These are phyloP conservation scores for Sporothrix variecibatus DNA, from an alignment of 2,329 filamentous ascomycete species.

Conservation along the genomic window DNA sequence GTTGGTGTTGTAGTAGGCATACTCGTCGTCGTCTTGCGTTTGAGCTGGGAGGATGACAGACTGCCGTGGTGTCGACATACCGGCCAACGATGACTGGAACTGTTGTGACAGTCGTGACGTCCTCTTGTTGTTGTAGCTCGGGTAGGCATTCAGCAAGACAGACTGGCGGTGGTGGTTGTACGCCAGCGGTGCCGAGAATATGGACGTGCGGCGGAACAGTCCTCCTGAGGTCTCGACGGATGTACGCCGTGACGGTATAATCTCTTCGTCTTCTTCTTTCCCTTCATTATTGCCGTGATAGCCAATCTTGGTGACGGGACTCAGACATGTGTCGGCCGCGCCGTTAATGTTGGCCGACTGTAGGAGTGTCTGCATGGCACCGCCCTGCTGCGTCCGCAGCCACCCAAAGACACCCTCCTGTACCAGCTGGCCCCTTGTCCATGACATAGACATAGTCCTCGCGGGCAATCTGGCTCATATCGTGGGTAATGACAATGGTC, in stretches of 20 bases:
- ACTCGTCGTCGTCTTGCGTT: background rate
- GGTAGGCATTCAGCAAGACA: background rate
- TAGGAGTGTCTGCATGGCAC: slow-evolving; percentile 21
- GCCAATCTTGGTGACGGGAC: slow-evolving; percentile 14
- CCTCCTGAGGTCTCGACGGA: background rate
- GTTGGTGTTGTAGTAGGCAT: background rate
- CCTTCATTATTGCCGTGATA: background rate
- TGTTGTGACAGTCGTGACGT: background rate
- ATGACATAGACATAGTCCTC: slow-evolving; percentile 81
- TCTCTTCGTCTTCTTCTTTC: background rate
- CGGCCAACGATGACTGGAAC: background rate
- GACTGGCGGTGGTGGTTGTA: slow-evolving; percentile 19
- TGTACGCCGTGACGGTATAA: background rate
- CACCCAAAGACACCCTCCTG: slow-evolving; percentile 63
- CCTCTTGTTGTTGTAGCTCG: background rate
- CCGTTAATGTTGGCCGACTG: slow-evolving; percentile 1
- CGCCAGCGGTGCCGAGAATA: slow-evolving; percentile 21
- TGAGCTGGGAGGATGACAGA: background rate
- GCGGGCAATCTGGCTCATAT: slow-evolving; percentile 71
- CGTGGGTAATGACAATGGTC: slow-evolving; percentile 91
- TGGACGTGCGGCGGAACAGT: slow-evolving; percentile 2
- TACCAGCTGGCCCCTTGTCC: slow-evolving; percentile 65
- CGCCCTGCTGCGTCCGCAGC: slow-evolving; percentile 12
- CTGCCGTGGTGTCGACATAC: background rate
- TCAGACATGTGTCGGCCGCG: background rate